phyloP scores from a whole-genome alignment of 2,329 filamentous ascomycete genomes.

The Microdochium bolleyi region DNA sequence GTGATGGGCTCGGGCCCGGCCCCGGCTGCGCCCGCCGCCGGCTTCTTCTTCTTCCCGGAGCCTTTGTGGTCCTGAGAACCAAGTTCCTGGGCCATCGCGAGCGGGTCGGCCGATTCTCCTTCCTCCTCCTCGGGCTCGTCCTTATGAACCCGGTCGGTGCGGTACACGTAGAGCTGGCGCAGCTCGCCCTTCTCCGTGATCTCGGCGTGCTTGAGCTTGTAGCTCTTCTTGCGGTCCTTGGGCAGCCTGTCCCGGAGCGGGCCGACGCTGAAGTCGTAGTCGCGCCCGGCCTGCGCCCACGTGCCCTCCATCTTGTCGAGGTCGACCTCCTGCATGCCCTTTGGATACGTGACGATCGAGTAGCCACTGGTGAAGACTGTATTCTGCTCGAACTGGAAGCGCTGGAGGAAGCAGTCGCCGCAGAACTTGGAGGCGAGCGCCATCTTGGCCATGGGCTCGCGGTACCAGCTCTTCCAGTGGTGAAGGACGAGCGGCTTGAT shows the following conservation, averaged over 20 bases:
- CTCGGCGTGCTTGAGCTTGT: conserved; percentile 35
- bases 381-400: conserved; percentile 39
- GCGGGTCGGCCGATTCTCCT: not conserved
- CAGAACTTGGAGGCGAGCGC: conserved; percentile 40
- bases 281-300: conserved; percentile 21
- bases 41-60: not conserved
- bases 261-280: conserved; percentile 44
- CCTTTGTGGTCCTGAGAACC: not conserved
- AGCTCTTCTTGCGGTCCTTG: conserved; percentile 40
- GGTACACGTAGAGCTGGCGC: conserved; percentile 44
- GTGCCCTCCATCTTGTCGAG: conserved; percentile 44
- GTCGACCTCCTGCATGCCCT: conserved; percentile 29
- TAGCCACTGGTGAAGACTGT: conserved; percentile 50
- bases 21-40: too few species aligned
- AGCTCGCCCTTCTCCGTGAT: conserved; percentile 31
- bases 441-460: conserved; percentile 40
- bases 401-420: conserved; percentile 50
- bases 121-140: not conserved
- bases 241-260: conserved; percentile 33
- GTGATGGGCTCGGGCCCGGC: too few species aligned
- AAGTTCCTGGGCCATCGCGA: not conserved
- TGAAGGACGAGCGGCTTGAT: conserved; percentile 46
- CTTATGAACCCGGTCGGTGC: not conserved
- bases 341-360: conserved; percentile 42
- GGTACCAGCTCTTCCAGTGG: conserved; percentile 57